Evolutionary conservation across 169 alveolate species (phyloP), one percentile per base, ranked within the genome.

Genomic region (Prorocentrum cordatum): DNA sequence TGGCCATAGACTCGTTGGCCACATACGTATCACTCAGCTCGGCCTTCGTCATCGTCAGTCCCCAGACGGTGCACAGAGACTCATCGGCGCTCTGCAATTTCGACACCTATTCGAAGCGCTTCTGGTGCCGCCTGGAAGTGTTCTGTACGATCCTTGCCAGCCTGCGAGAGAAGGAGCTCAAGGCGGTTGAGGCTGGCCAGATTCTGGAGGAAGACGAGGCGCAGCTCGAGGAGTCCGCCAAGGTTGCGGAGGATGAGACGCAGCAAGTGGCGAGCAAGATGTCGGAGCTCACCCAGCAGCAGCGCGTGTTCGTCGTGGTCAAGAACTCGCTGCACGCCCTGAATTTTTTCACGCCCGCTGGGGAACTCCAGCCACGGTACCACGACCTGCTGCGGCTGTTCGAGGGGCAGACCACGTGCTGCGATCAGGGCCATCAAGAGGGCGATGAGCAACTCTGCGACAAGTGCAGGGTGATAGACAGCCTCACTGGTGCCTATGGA

Each of bases 91-190:
- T 22, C 3, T 73, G 84, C 47, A 31, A 29, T 20, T 73, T 73
- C 47, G 35, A 29, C 9, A 47, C 50, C 67, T 73, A 73, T 29
- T 45, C 84, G 26, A 31, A 26, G n/a, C 67, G 84, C 16, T 73
- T 73, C 18, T 73, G 84, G 84, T 73, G 84, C 31, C 50, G 84
- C 2, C 14, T 47, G 36, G 84, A 73, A 61, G 84, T 50, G 42
- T 26, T 31, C 6, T 59, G 27, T 12, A 20, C n/a, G n/a, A n/a
- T n/a, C n/a, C n/a, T n/a, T n/a, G n/a, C n/a, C n/a, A n/a, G n/a
- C n/a, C n/a, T n/a, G n/a, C n/a, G n/a, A n/a, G n/a, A n/a, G n/a
- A n/a, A n/a, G n/a, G n/a, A n/a, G n/a, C n/a, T n/a, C n/a, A n/a
- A n/a, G n/a, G n/a, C n/a, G n/a, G n/a, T n/a, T n/a, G n/a, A n/a